These are phyloP conservation scores for Zasmidium angulare DNA, from an alignment of 2,329 filamentous ascomycete species.

Conservation along the genomic window DNA sequence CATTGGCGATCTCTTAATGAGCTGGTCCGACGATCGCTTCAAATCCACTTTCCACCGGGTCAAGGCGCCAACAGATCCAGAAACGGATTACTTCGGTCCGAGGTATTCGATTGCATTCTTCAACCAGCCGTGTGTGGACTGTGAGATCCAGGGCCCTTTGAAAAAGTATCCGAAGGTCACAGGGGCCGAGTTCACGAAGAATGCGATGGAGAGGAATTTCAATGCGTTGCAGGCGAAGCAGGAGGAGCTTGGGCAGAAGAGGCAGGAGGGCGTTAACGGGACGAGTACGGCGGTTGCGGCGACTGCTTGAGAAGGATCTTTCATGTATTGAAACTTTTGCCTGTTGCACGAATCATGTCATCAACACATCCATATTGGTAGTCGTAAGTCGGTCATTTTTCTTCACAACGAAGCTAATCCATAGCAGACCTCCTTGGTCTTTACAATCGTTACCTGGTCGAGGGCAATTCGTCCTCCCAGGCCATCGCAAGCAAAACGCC, in stretches of 20 bases:
- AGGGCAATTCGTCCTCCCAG: no score
- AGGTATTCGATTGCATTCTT: slow-evolving; percentile 67
- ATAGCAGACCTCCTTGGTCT: no score
- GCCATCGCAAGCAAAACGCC: no score
- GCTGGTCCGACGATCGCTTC: slow-evolving; percentile 66
- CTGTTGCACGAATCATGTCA: no score
- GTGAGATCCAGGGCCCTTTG: slow-evolving; percentile 58
- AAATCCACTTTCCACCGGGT: slow-evolving; percentile 67
- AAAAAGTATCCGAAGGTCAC: slow-evolving; percentile 64
- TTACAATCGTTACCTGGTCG: no score
- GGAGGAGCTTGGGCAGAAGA: slow-evolving; percentile 22
- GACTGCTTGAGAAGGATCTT: background rate
- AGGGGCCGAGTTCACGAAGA: slow-evolving; percentile 59
- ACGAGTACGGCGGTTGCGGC: background rate
- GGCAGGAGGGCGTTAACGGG: background rate
- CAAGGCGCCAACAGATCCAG: slow-evolving; percentile 57
- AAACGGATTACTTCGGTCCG: slow-evolving; percentile 55
- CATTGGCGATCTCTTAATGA: slow-evolving; percentile 67
- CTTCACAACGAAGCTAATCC: no score
- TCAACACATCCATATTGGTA: no score
- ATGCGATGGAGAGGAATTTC: slow-evolving; percentile 59
- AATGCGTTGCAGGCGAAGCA: slow-evolving; percentile 52
- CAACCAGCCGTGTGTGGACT: slow-evolving; percentile 62
- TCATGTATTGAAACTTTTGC: no score
- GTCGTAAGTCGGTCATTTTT: no score